Percentiles rank a stretch among this genome's conserved stretches.
Evolutionary conservation across 176 grass and related monocot genomes (phyloP).

Genomic region (Hsuehochloa calcarea): DNA sequence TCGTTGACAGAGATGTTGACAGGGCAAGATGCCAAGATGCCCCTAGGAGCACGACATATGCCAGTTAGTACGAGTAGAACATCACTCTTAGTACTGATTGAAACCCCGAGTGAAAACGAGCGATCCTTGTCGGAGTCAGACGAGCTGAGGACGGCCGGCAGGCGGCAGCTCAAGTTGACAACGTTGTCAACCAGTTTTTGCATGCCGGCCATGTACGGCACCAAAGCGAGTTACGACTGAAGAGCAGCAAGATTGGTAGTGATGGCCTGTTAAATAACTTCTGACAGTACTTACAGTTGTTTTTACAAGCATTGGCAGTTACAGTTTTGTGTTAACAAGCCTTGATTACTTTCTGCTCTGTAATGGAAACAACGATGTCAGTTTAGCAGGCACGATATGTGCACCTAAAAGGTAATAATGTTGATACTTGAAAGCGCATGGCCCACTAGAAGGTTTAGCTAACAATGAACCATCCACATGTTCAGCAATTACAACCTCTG

Average conservation of each 20-base stretch:
- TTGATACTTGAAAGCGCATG: neutral
- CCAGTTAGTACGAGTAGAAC: neutral
- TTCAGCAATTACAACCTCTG: neutral
- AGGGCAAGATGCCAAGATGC: neutral
- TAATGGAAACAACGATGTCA: neutral
- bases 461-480: neutral
- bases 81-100: no score
- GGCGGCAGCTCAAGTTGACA: neutral
- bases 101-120: neutral
- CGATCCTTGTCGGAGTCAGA: neutral
- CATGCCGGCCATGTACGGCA: neutral
- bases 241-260: neutral
- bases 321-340: neutral
- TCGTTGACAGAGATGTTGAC: neutral
- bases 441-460: neutral
- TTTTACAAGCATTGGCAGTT: neutral
- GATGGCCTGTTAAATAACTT: neutral
- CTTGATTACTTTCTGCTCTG: constrained; percentile 1
- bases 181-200: neutral
- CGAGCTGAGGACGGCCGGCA: neutral
- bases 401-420: neutral
- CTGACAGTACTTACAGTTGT: neutral
- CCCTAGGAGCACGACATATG: neutral
- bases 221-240: neutral
- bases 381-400: neutral